Evolutionary conservation across 192 early-diverging fungal genomes (phyloP).

Genomic region (Umbelopsis isabellina): DNA sequence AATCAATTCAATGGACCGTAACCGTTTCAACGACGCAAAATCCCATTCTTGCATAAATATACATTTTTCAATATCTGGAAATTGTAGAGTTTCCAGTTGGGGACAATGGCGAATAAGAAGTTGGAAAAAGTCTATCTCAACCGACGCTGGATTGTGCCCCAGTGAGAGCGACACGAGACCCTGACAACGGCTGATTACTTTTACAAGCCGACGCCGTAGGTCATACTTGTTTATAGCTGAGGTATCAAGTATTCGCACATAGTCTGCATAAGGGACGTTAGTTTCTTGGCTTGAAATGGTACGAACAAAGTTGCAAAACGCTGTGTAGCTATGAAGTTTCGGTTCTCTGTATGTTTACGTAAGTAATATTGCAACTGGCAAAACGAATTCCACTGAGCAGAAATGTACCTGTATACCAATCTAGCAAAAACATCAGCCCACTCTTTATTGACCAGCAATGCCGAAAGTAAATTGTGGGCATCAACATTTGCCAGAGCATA

Average conservation of each 20-base stretch:
- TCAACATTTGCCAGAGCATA: background rate
- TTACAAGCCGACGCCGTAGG: background rate
- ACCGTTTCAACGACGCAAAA: background rate
- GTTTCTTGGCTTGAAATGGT: background rate
- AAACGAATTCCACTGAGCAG: background rate
- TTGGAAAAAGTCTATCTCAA: background rate
- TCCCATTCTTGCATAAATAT: slow-evolving; percentile 18
- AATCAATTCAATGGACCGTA: background rate
- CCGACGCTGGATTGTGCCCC: background rate
- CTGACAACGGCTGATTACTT: background rate
- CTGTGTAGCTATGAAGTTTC: background rate
- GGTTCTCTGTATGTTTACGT: background rate
- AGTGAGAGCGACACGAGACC: background rate
- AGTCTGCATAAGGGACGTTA: background rate
- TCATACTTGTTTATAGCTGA: slow-evolving; percentile 18
- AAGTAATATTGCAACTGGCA: background rate
- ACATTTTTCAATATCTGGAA: slow-evolving; percentile 13
- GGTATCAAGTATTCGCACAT: slow-evolving; percentile 1
- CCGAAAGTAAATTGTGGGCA: background rate
- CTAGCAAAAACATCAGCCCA: background rate
- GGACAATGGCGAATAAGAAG: background rate
- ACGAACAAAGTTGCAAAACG: slow-evolving; percentile 4
- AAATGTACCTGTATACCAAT: background rate
- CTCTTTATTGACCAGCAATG: background rate
- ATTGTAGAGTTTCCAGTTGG: background rate